Percentiles rank a stretch among this genome's conserved stretches.
Evolutionary conservation across 2,329 filamentous ascomycete genomes (phyloP).

Genomic region (Phyllosticta ampelicida): DNA sequence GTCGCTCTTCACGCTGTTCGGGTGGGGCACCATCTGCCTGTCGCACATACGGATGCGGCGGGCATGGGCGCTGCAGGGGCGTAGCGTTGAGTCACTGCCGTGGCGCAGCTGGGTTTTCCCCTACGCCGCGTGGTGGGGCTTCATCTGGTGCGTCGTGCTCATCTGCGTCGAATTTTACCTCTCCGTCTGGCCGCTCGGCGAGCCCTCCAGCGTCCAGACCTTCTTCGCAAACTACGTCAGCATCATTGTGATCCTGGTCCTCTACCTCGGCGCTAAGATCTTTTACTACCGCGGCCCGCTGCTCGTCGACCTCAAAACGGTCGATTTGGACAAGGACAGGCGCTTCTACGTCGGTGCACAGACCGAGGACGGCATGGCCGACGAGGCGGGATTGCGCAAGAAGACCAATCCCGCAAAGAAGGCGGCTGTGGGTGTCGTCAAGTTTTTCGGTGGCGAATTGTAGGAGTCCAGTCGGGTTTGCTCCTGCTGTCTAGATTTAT

Average conservation of each 20-base stretch:
- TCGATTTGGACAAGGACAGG: conserved; percentile 27
- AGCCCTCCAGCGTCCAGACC: conserved; percentile 22
- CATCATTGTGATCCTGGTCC: conserved; percentile 31
- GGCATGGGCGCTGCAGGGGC: conserved; percentile 47
- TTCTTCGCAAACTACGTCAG: conserved; percentile 41
- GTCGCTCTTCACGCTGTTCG: conserved; percentile 47
- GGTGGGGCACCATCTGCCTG: conserved; percentile 57
- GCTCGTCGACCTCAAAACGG: conserved; percentile 24
- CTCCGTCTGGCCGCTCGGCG: conserved; percentile 34
- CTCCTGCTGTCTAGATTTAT: too few relatives aligned
- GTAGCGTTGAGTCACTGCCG: conserved; percentile 53
- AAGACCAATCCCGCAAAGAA: conserved; percentile 2
- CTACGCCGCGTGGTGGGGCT: conserved; percentile 33
- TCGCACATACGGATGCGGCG: conserved; percentile 53
- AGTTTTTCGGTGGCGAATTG: conserved; percentile 6
- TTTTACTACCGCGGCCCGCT: conserved; percentile 29
- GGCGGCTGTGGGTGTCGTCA: conserved; percentile 7
- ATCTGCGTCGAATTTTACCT: conserved; percentile 40
- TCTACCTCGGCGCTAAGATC: conserved; percentile 31
- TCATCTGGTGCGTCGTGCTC: conserved; percentile 35
- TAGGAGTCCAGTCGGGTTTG: not conserved
- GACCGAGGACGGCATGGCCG: conserved; percentile 3
- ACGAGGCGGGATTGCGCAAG: conserved; percentile 8
- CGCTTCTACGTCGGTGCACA: conserved; percentile 17
- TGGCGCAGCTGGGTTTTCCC: conserved; percentile 38